These are phyloP conservation scores for Phytopythium montanum DNA, from an alignment of 352 stramenopile genomes.

Conservation along the genomic window DNA sequence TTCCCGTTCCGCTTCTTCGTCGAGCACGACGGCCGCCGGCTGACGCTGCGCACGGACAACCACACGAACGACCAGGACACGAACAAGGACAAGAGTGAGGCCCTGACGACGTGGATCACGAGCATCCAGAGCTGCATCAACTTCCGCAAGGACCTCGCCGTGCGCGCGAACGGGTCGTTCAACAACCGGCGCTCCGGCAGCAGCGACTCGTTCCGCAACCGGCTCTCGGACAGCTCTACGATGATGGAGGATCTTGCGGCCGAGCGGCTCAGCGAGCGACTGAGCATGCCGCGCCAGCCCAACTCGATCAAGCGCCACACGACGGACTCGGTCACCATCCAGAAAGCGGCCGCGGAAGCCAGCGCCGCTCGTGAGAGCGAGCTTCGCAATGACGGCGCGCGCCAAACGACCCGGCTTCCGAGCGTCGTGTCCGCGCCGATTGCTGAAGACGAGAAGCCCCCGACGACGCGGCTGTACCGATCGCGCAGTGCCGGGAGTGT, in stretches of 20 bases:
- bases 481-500: conserved; percentile 72
- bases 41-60: conserved; percentile 71
- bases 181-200: conserved; percentile 23
- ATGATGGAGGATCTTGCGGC: conserved; percentile 22
- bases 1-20: conserved; percentile 68
- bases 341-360: conserved; percentile 52
- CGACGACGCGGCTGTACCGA: conserved; percentile 25
- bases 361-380: conserved; percentile 36
- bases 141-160: conserved; percentile 3
- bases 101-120: conserved; percentile 63
- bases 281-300: conserved; percentile 25
- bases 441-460: conserved; percentile 24
- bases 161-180: conserved; percentile 30
- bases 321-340: conserved; percentile 61
- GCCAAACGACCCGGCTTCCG: conserved; percentile 40
- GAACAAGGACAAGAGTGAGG: conserved; percentile 17
- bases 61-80: conserved; percentile 13
- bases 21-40: conserved; percentile 57
- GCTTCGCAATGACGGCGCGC: conserved; percentile 27
- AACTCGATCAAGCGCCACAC: conserved; percentile 60
- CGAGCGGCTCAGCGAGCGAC: conserved; percentile 23
- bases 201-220: conserved; percentile 31
- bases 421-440: conserved; percentile 25
- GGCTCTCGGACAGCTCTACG: conserved; percentile 33
- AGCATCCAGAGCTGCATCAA: conserved; percentile 52